Conservation (phyloP, 345 rosid species). For the Melaleuca quinquenervia region DNA sequence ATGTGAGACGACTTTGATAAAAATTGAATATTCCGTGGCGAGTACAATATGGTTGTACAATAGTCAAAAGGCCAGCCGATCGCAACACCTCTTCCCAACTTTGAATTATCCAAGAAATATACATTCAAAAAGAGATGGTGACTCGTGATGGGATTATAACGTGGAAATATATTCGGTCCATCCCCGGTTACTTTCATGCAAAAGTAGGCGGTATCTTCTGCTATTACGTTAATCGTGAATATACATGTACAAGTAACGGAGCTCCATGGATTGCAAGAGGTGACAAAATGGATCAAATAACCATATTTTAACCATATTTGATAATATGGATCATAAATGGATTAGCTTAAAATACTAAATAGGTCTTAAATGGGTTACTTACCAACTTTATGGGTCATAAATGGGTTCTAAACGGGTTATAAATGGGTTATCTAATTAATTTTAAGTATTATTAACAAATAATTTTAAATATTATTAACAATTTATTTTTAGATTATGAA, state of each 20-base stretch:
- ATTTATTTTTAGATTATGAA: too few species aligned
- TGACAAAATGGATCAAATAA: too few species aligned
- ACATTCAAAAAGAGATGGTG: background rate
- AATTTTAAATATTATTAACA: too few species aligned
- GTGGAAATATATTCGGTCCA: background rate
- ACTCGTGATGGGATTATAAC: background rate
- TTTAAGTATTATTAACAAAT: too few species aligned
- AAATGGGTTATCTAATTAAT: too few species aligned
- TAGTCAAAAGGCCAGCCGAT: background rate
- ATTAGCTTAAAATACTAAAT: too few species aligned
- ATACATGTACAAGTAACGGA: background rate
- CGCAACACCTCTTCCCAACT: background rate
- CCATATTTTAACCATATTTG: too few species aligned
- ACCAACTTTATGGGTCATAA: too few species aligned
- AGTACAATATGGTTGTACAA: background rate
- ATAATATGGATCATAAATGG: too few species aligned
- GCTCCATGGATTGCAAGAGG: background rate
- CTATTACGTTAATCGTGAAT: background rate
- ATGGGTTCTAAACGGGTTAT: too few species aligned
- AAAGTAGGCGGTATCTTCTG: background rate
- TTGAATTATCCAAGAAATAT: background rate
- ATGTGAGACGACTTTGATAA: background rate
- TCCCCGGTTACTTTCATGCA: background rate
- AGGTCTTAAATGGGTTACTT: too few species aligned
- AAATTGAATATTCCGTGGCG: background rate